A percentile compares a stretch with the other conserved stretches of the same genome.
These are phyloP conservation scores for Euphorbia corollata DNA, from an alignment of 441 rosid species.

Conservation along the genomic window DNA sequence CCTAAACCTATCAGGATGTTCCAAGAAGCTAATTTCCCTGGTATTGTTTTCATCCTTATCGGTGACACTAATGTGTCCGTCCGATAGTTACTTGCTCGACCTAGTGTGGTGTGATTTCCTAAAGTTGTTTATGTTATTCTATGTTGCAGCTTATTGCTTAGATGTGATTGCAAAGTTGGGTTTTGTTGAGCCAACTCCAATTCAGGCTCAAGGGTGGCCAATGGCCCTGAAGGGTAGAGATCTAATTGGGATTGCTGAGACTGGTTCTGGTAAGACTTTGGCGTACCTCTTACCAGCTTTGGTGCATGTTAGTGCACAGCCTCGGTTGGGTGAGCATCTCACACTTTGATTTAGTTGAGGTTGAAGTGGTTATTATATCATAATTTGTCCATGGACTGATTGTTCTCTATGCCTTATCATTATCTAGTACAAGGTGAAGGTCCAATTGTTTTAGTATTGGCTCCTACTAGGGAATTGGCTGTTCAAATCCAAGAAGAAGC, in stretches of 20 bases:
- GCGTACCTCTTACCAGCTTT: constrained; percentile 88
- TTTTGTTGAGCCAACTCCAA: constrained; percentile 89
- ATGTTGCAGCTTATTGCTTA: constrained; percentile 59
- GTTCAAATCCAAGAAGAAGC: constrained; percentile 95
- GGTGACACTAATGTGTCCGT: neutral
- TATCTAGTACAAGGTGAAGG: constrained; percentile 70
- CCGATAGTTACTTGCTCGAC: neutral
- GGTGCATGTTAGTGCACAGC: constrained; percentile 88
- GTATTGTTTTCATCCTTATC: constrained; percentile 26
- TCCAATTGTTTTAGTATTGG: constrained; percentile 73
- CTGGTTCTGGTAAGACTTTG: constrained; percentile 96
- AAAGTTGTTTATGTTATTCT: constrained; percentile 15
- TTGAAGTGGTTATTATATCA: neutral
- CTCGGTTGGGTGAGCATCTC: constrained; percentile 61
- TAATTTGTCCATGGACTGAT: neutral
- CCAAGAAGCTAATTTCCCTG: constrained; percentile 84
- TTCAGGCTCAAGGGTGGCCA: constrained; percentile 96
- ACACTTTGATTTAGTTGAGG: neutral
- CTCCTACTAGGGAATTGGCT: constrained; percentile 96
- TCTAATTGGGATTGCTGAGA: constrained; percentile 89
- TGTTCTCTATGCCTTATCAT: neutral
- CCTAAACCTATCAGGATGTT: constrained; percentile 75
- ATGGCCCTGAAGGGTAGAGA: constrained; percentile 97
- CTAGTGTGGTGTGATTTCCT: neutral
- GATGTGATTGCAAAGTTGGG: constrained; percentile 79